These are phyloP conservation scores for Kwoniella newhampshirensis DNA, from an alignment of 768 basidiomycete species.

Conservation along the genomic window DNA sequence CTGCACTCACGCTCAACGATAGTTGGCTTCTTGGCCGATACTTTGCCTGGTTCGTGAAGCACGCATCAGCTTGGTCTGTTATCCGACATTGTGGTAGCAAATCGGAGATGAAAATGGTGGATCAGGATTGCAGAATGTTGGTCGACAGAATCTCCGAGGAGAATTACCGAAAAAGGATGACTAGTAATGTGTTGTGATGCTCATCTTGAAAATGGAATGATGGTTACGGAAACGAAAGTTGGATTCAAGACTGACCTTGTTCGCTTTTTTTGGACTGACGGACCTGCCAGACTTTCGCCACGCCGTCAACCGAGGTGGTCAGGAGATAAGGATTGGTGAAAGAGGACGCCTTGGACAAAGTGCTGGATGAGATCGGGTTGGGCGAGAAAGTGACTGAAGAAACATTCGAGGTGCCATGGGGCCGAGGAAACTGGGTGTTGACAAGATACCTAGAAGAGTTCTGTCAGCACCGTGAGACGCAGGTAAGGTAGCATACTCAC, in stretches of 20 bases:
- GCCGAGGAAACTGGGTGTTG: constrained; percentile 84
- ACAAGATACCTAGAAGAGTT: constrained; percentile 56
- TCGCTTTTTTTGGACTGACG: constrained; percentile 58
- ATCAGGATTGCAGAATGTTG: constrained; percentile 54
- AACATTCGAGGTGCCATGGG: constrained; percentile 70
- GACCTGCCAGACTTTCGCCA: constrained; percentile 78
- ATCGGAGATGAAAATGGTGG: no score
- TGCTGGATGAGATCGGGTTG: constrained; percentile 12
- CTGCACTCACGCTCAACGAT: constrained; percentile 45
- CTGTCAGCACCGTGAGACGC: background rate
- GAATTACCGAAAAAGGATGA: constrained; percentile 42
- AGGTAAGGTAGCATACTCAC: constrained; percentile 48
- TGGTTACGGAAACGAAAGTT: constrained; percentile 4
- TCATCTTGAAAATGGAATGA: constrained; percentile 37
- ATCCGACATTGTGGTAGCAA: no score
- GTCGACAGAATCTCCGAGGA: constrained; percentile 41
- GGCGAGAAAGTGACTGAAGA: constrained; percentile 72
- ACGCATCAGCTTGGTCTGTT: background rate
- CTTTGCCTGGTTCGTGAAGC: constrained; percentile 35
- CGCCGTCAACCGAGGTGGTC: constrained; percentile 66
- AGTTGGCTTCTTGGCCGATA: constrained; percentile 25
- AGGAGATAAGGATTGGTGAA: constrained; percentile 59
- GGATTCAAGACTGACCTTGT: constrained; percentile 58
- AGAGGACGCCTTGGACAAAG: constrained; percentile 25
- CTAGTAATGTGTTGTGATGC: constrained; percentile 47